These are phyloP conservation scores for Abortiporus biennis DNA, from an alignment of 1,284 basidiomycete species.

Conservation along the genomic window DNA sequence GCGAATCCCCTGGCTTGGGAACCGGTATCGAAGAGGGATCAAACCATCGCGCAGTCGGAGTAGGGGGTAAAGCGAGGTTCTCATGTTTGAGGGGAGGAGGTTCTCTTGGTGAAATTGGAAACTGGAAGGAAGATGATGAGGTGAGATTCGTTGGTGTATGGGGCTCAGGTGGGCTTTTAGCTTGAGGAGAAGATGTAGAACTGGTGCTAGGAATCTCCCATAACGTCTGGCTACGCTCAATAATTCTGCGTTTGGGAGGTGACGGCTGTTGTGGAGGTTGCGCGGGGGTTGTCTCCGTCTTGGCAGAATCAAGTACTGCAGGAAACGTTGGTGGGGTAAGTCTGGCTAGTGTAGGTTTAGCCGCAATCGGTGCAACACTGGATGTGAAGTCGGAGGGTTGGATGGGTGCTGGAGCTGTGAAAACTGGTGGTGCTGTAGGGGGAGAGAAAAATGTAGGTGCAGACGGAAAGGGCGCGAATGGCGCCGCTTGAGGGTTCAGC, in stretches of 20 bases:
- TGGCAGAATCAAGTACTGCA: slow-evolving; percentile 7
- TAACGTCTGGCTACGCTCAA: slow-evolving; percentile 21
- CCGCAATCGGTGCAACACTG: neutral
- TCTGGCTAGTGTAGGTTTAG: no score
- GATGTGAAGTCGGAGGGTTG: neutral
- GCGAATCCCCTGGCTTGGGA: slow-evolving; percentile 2
- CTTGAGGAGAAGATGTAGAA: slow-evolving; percentile 2
- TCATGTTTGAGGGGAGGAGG: slow-evolving; percentile 20
- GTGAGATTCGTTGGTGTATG: neutral
- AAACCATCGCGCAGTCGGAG: slow-evolving; percentile 25
- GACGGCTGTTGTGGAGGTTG: neutral
- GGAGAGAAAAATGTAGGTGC: neutral
- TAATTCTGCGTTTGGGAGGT: slow-evolving; percentile 7
- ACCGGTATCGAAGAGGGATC: slow-evolving; percentile 17
- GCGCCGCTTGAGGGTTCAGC: neutral
- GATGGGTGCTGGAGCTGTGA: neutral
- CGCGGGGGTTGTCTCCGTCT: neutral
- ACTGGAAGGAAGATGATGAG: neutral
- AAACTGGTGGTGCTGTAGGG: neutral
- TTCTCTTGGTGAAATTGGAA: slow-evolving; percentile 16
- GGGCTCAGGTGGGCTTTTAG: neutral
- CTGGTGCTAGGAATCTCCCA: slow-evolving; percentile 22
- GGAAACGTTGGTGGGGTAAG: neutral
- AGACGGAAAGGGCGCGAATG: slow-evolving; percentile 1
- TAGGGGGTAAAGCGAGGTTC: slow-evolving; percentile 23